Evolutionary conservation across 768 basidiomycete genomes (phyloP).

Genomic region (Tricholoma terreum): DNA sequence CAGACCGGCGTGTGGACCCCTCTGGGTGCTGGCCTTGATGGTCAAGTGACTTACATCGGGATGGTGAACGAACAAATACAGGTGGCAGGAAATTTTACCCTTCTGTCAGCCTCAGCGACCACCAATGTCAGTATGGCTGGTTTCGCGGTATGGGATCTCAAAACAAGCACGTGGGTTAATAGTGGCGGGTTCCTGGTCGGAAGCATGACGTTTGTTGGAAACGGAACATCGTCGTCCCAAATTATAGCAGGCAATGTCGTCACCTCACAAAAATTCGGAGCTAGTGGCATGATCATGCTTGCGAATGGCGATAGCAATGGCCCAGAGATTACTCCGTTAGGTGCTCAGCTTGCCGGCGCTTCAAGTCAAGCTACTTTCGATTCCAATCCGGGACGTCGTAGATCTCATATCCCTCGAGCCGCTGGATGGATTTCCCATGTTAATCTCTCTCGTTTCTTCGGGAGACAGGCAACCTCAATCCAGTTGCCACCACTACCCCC

Average conservation of each 20-base stretch:
- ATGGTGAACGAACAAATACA: constrained; percentile 50
- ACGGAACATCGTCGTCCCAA: constrained; percentile 59
- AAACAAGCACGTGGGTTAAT: constrained; percentile 62
- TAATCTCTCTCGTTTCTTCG: constrained; percentile 41
- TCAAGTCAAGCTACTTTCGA: constrained; percentile 30
- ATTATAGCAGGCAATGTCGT: constrained; percentile 67
- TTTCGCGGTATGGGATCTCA: constrained; percentile 73
- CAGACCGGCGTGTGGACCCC: constrained; percentile 61
- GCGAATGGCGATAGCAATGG: constrained; percentile 57
- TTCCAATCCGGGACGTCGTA: constrained; percentile 33
- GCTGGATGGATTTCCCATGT: constrained; percentile 49
- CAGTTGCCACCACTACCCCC: constrained; percentile 53
- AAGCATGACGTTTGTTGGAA: constrained; percentile 64
- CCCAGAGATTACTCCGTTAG: constrained; percentile 60
- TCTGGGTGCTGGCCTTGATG: constrained; percentile 74
- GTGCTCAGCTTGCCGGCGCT: constrained; percentile 48
- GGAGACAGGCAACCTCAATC: constrained; percentile 48
- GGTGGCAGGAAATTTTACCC: constrained; percentile 75
- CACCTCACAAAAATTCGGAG: constrained; percentile 60
- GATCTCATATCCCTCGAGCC: constrained; percentile 34
- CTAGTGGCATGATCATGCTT: constrained; percentile 76
- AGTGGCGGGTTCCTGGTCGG: constrained; percentile 73
- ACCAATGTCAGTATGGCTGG: constrained; percentile 46
- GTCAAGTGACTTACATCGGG: constrained; percentile 62
- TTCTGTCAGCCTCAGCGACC: constrained; percentile 31